These are phyloP conservation scores for Senecio squalidus DNA, from an alignment of 140 eudicot species.

Conservation along the genomic window DNA sequence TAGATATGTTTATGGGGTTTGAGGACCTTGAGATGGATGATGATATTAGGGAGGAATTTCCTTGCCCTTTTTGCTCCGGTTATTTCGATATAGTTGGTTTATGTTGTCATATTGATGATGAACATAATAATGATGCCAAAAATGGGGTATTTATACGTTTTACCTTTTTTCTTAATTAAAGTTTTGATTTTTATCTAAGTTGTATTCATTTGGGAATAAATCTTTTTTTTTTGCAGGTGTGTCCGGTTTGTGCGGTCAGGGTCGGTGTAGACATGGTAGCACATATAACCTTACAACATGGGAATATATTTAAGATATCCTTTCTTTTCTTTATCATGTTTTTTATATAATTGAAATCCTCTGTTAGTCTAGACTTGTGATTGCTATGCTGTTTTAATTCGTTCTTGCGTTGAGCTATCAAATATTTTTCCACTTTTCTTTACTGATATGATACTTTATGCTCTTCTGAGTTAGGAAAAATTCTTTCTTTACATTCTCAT, in stretches of 20 bases:
- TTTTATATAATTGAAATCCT: background rate
- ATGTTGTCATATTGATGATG: slow-evolving; percentile 95
- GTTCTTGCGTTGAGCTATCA: background rate
- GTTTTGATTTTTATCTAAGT: background rate
- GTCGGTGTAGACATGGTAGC: slow-evolving; percentile 98
- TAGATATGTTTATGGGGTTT: slow-evolving; percentile 76
- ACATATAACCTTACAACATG: slow-evolving; percentile 95
- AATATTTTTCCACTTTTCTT: background rate
- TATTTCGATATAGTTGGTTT: slow-evolving; percentile 86
- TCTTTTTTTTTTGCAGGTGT: slow-evolving; percentile 53
- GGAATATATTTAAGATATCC: slow-evolving; percentile 95
- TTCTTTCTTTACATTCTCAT: background rate
- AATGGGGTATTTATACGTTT: slow-evolving; percentile 68
- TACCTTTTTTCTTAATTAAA: background rate
- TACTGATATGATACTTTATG: background rate
- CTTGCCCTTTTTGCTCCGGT: slow-evolving; percentile 87
- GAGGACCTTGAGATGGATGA: slow-evolving; percentile 82
- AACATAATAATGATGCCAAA: slow-evolving; percentile 78
- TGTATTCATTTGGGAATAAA: background rate
- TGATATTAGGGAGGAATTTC: slow-evolving; percentile 81
- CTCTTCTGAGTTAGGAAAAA: background rate
- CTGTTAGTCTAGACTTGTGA: background rate
- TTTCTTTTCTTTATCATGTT: slow-evolving; percentile 20
- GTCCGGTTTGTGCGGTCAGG: slow-evolving; percentile 95
- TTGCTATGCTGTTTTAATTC: background rate